Evolutionary conservation across 169 alveolate species (phyloP).

Genomic region (Babesia divergens): DNA sequence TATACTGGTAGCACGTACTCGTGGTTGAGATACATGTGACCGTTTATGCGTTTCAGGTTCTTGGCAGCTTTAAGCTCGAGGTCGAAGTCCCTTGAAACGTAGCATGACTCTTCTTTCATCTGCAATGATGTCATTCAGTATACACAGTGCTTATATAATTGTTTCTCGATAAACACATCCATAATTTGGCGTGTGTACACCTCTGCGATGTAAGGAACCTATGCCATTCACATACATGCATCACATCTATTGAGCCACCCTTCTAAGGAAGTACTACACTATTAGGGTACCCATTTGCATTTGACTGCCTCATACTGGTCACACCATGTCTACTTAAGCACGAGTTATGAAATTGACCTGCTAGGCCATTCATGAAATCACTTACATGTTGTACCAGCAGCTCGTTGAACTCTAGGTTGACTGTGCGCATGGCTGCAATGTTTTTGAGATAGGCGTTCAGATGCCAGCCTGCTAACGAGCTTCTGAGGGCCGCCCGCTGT

Average conservation of each 20-base stretch:
- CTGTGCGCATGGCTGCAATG: constrained; percentile 71
- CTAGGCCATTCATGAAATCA: not conserved
- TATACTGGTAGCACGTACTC: constrained; percentile 46
- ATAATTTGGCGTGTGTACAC: too few relatives aligned
- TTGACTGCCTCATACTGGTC: too few relatives aligned
- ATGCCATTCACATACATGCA: too few relatives aligned
- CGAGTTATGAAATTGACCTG: too few relatives aligned
- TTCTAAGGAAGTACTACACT: too few relatives aligned
- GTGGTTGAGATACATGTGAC: constrained; percentile 14
- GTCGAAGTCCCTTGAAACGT: constrained; percentile 59
- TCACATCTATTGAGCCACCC: too few relatives aligned
- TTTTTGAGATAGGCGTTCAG: constrained; percentile 79
- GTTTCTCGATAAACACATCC: too few relatives aligned
- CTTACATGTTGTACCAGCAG: constrained; percentile 78
- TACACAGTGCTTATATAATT: too few relatives aligned
- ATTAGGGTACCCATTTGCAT: too few relatives aligned
- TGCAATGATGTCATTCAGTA: too few relatives aligned
- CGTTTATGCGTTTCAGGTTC: constrained; percentile 15
- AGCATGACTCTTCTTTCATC: constrained; percentile 66
- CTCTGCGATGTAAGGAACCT: too few relatives aligned
- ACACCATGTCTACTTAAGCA: too few relatives aligned
- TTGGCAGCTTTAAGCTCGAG: constrained; percentile 54
- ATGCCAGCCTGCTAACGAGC: constrained; percentile 72
- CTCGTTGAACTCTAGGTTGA: constrained; percentile 80
- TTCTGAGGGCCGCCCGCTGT: constrained; percentile 79